A percentile compares a stretch with the other conserved stretches of the same genome.
Evolutionary conservation across 179 eudicot genomes (phyloP).

Genomic region (Beta lomatogona): DNA sequence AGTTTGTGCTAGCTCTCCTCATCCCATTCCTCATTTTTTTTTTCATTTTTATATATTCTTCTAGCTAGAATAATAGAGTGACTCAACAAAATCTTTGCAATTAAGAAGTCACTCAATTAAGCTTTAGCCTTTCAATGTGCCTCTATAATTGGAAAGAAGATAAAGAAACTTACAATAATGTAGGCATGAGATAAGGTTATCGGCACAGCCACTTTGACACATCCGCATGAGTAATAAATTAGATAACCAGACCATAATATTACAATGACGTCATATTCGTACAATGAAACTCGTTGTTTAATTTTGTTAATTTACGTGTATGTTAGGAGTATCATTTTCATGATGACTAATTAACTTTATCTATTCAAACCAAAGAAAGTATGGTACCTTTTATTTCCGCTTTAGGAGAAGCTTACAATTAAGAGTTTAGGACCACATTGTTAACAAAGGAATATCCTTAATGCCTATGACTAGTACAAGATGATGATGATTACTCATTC

Average conservation of each 20-base stretch:
- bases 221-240: background rate
- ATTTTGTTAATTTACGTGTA: constrained; percentile 2
- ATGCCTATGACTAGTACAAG: constrained; percentile 12
- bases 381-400: constrained; percentile 1
- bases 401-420: constrained; percentile 4
- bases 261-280: background rate
- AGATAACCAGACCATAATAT: background rate
- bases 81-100: no score
- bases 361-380: constrained; percentile 5
- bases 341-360: constrained; percentile 9
- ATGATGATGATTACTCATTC: constrained; percentile 14
- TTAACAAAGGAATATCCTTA: background rate
- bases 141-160: background rate
- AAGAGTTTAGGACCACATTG: constrained; percentile 9
- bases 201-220: background rate
- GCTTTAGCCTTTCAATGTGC: background rate
- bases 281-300: background rate
- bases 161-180: background rate
- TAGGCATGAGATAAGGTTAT: background rate
- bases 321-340: background rate
- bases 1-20: no score
- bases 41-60: no score
- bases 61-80: no score
- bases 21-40: no score
- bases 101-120: background rate